Evolutionary conservation across 441 rosid species (phyloP).

Genomic region (Melastoma candidum): DNA sequence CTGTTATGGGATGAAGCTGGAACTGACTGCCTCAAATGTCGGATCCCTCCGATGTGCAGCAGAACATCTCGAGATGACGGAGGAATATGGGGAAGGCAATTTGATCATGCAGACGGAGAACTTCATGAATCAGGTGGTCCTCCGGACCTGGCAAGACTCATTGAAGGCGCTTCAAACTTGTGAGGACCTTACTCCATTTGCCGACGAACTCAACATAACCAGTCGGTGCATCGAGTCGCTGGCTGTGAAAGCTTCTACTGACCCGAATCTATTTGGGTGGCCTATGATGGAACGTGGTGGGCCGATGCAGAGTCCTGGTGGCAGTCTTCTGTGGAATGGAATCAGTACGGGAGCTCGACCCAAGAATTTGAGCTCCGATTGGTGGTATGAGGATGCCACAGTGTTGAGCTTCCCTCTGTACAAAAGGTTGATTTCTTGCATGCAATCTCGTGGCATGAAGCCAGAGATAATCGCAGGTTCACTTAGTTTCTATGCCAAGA

Average conservation of each 20-base stretch:
- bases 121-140: conserved; percentile 79
- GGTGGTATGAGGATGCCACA: conserved; percentile 97
- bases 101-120: conserved; percentile 64
- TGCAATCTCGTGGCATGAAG: conserved; percentile 79
- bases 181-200: conserved; percentile 51
- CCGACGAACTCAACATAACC: conserved; percentile 61
- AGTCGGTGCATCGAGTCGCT: conserved; percentile 75
- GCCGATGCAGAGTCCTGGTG: conserved; percentile 97
- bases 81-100: conserved; percentile 89
- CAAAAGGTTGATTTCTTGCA: conserved; percentile 53
- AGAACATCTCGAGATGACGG: conserved; percentile 85
- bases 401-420: conserved; percentile 65
- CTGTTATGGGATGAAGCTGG: conserved; percentile 93
- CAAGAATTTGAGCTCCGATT: conserved; percentile 60
- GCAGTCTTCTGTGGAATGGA: conserved; percentile 93
- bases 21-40: conserved; percentile 81
- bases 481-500: conserved; percentile 61
- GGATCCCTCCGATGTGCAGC: conserved; percentile 79
- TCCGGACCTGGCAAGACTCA: conserved; percentile 85
- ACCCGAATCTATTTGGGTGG: conserved; percentile 91
- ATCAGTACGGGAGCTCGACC: conserved; percentile 92
- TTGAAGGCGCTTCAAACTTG: conserved; percentile 75
- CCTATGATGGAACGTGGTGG: conserved; percentile 86
- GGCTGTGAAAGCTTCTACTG: conserved; percentile 67
- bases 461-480: conserved; percentile 73